phyloP scores from a whole-genome alignment of 169 alveolate genomes.

The Plasmodium gallinaceum region DNA sequence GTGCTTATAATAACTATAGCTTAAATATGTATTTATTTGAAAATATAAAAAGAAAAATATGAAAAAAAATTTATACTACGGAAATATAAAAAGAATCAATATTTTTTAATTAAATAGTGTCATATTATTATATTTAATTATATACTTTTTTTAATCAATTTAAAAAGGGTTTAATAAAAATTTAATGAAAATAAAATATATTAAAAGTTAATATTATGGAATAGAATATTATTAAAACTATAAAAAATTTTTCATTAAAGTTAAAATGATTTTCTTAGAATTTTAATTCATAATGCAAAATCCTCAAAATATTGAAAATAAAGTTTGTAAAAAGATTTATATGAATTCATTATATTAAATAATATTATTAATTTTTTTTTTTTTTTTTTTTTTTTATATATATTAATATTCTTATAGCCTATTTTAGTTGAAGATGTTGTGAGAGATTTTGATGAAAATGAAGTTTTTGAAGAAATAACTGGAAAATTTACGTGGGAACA shows the following conservation, averaged over 20 bases:
- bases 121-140: too few relatives aligned
- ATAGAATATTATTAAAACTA: too few relatives aligned
- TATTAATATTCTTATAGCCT: constrained; percentile 14
- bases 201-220: too few relatives aligned
- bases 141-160: too few relatives aligned
- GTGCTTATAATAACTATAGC: neutral
- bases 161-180: too few relatives aligned
- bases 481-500: constrained; percentile 87
- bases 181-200: too few relatives aligned
- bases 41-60: neutral
- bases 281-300: constrained; percentile 48
- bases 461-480: constrained; percentile 80
- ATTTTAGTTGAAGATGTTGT: constrained; percentile 69
- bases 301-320: constrained; percentile 44
- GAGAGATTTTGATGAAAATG: constrained; percentile 72
- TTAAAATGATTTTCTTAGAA: constrained; percentile 11
- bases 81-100: too few relatives aligned
- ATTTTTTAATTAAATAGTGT: too few relatives aligned
- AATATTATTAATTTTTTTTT: neutral
- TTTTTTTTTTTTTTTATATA: neutral
- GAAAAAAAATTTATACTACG: neutral
- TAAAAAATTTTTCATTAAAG: neutral
- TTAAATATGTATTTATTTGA: neutral
- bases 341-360: neutral
- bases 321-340: constrained; percentile 29